These are phyloP conservation scores for Opeltia flavorubescens DNA, from an alignment of 495 filamentous ascomycete genomes.

Conservation along the genomic window DNA sequence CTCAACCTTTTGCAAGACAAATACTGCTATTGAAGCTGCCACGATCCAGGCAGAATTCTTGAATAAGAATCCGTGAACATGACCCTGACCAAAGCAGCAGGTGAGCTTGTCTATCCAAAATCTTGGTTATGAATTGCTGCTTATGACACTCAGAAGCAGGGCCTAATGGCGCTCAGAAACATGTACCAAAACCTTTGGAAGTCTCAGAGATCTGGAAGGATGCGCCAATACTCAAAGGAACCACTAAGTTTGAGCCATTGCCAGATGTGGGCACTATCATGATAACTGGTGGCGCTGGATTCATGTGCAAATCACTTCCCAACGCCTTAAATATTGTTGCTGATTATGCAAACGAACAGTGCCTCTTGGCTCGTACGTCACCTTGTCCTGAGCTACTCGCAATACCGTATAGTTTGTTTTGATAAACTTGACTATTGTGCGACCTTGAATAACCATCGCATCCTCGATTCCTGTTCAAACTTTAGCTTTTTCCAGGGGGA, in stretches of 20 bases:
- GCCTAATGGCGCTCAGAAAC: not conserved
- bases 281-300: slow-evolving; percentile 59
- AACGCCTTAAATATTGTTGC: not conserved
- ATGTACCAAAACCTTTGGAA: slow-evolving; percentile 27
- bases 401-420: slow-evolving; percentile 64
- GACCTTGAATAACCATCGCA: slow-evolving; percentile 53
- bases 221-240: slow-evolving; percentile 48
- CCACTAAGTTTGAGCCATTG: slow-evolving; percentile 46
- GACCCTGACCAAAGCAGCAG: not conserved
- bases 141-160: not conserved
- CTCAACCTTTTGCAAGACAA: no score
- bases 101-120: not conserved
- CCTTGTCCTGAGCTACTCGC: slow-evolving; percentile 47
- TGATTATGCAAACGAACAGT: slow-evolving; percentile 16
- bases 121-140: not conserved
- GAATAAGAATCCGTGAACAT: not conserved
- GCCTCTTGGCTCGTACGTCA: slow-evolving; percentile 65
- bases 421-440: slow-evolving; percentile 66
- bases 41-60: not conserved
- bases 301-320: slow-evolving; percentile 37
- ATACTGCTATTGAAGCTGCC: no score
- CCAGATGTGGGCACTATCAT: slow-evolving; percentile 55
- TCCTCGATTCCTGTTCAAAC: slow-evolving; percentile 44
- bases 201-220: slow-evolving; percentile 47
- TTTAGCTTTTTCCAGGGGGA: slow-evolving; percentile 64